Evolutionary conservation across 2,329 filamentous ascomycete species (phyloP), one percentile per base, ranked within the genome.

Genomic region (Sphaerulina musiva): DNA sequence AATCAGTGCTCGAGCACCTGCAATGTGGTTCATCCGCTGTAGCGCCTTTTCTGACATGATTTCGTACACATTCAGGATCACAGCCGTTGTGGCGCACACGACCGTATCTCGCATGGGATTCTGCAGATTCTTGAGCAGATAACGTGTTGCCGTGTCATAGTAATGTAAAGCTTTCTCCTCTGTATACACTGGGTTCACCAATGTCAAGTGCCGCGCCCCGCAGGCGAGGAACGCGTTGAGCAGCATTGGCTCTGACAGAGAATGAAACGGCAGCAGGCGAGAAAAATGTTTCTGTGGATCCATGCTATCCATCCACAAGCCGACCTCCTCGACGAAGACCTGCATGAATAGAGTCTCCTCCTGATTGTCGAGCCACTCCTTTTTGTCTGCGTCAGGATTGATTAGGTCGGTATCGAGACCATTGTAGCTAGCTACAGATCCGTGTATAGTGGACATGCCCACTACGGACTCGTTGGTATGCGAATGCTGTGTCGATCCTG

Each of bases 261-360:
- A 84, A 64, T 92, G 81, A 64, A 89, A 90, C 0, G 92, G 90
- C n/a, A 96, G 76, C 14, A 89, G 75, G 46, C 86, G 81, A 23
- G 88, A 89, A 69, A 96, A 96, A 74, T 83, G 87, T 72, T 92
- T 92, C 60, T 85, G 79, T 34, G 83, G 79, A 72, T 95, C 89
- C 76, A 96, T 83, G 41, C 84, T 88, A 71, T 96, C 92, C 88
- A 97, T 95, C 89, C 92, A 96, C 2, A 89, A 72, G 0, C 86
- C 90, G 2, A 97, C 88, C 61, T 95, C 87, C 65, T 95, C 87
- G 6, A 95, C 85, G 68, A 95, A 97, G 0, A 90, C 84, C 69
- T 95, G 89, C 85, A 96, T 89, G 67, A 90, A 90, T n/a, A 85
- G 74, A 0, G 93, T 80, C 68, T 95, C 89, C 54, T 95, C 87